Base-by-base conservation (phyloP, 441 rosid species). In the Arabidopsis hybrid region DNA sequence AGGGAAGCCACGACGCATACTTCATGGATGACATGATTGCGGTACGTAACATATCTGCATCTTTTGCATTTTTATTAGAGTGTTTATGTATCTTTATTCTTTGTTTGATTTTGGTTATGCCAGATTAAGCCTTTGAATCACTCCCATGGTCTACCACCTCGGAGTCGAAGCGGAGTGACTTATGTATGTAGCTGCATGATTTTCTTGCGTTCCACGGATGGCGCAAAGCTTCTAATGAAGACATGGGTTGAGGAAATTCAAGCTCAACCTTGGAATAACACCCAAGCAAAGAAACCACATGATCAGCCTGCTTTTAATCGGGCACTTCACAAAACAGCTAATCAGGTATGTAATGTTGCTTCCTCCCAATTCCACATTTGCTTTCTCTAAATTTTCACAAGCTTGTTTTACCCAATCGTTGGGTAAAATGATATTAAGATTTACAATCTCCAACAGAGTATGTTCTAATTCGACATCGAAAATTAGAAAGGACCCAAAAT, bases 301-400 rank as follows among this genome's bases (percentile, higher is more conserved):
- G 97, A 94, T 77, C 97, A 92, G 69, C 99, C 99, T 83, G 95
- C 85, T 61, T 92, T 94, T 78, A 94, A 94, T 71, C 87, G 97
- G 91, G 97, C 95, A 31, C 68, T 90, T 56, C 87, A 77, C 59
- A 92, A 81, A 85, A 89, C 91, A 66, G 85, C 89, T 60, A 87
- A 84, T 62, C 86, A 86, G 92, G 97, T 94, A 62, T 7, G 39
- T 49, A 49, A 17, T 8, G 53, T 17, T 17, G 8, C 21, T 46
- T 14, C 51, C 21, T 46, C 51, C 18, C 3, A 46, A 2, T 46
- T 14, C 21, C 0, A 14, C 18, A 46, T 43, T 3, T 43, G 47
- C 7, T 13, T 43, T 12, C n/a, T 12, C 2, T 42, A 42, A 12
- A 4, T 42, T 3, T 10, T 40, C 45, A 11, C n/a, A 40, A 40